Percentiles rank a stretch among this genome's conserved stretches.
phyloP scores from a whole-genome alignment of 257 asterid species.

The Solanum okadae region DNA sequence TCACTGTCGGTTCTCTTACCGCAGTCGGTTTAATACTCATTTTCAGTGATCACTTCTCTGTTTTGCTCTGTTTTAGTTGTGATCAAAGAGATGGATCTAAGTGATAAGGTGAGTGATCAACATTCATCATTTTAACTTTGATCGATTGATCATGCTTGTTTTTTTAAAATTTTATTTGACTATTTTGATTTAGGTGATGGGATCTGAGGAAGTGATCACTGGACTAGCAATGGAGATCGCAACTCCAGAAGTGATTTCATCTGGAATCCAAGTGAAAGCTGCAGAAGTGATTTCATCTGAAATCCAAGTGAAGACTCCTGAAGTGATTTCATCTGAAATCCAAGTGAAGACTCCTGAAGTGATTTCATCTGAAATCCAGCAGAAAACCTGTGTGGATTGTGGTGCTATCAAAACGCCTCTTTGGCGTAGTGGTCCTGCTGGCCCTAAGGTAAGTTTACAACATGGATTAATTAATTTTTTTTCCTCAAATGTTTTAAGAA shows the following conservation, averaged over 20 bases:
- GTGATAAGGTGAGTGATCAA: conserved; percentile 76
- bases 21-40: conserved; percentile 21
- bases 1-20: conserved; percentile 34
- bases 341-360: conserved; percentile 13
- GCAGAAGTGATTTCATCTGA: conserved; percentile 20
- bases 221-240: conserved; percentile 3
- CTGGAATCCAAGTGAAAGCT: conserved; percentile 39
- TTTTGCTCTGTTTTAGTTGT: neutral
- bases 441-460: conserved; percentile 61
- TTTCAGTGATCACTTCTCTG: neutral
- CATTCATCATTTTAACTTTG: neutral
- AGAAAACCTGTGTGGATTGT: conserved; percentile 84
- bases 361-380: conserved; percentile 34
- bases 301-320: conserved; percentile 25
- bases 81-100: conserved; percentile 54
- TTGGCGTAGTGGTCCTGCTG: conserved; percentile 99
- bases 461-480: neutral
- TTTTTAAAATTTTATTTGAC: neutral
- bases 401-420: conserved; percentile 93
- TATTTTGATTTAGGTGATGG: neutral
- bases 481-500: neutral
- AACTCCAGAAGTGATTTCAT: conserved; percentile 22
- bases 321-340: conserved; percentile 32
- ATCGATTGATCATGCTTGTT: neutral
- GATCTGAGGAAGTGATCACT: conserved; percentile 47